Base-by-base conservation (phyloP, 2,329 filamentous ascomycete genomes). In the Aureobasidium leucospermi region DNA sequence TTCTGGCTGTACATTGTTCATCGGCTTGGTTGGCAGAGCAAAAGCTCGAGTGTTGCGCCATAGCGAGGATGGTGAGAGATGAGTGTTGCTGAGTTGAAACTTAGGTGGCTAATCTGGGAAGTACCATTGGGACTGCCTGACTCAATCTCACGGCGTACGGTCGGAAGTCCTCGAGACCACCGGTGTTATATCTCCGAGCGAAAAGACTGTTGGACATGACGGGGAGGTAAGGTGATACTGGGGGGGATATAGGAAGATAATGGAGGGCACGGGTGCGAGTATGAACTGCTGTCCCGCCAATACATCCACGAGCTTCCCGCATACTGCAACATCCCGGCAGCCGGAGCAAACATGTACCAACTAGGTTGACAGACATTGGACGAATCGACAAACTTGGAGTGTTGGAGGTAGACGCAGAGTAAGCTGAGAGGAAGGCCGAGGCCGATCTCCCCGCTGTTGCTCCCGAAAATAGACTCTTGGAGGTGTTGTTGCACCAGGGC, bases 1-100 rank as follows among this genome's bases (percentile, higher is more conserved):
- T 64, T 59, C 69, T 61, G 29, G 65, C 61, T 15, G 61, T 62
- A 23, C 47, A 38, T 4, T 59, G 36, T 19, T 31, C 13, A 13
- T 53, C 45, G 19, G 42, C 29, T 11, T 51, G 57, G 39, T 34
- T 16, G 10, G 43, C 28, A 28, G 34, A 10, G 15, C 23, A 23
- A 13, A 23, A 10, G 16, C 41, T 38, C 16, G 16, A 13, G 34
- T 32, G 29, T 38, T 10, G 19, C n/a, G 45, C 41, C 52, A 56
- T 56, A 13, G 15, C 32, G n/a, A 55, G 28, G 48, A 19, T 52
- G 39, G 43, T 39, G 36, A 31, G 34, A 16, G 38, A 19, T 41
- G 39, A 43, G 10, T 31, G 11, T 28, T 8, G 39, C 10, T 32
- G 28, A 29, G 16, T 8, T 32, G 38, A 23, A 42, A 16, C 23